These are phyloP conservation scores for Kentomonas sorsogonicus DNA, from an alignment of 208 protist species.

Conservation along the genomic window DNA sequence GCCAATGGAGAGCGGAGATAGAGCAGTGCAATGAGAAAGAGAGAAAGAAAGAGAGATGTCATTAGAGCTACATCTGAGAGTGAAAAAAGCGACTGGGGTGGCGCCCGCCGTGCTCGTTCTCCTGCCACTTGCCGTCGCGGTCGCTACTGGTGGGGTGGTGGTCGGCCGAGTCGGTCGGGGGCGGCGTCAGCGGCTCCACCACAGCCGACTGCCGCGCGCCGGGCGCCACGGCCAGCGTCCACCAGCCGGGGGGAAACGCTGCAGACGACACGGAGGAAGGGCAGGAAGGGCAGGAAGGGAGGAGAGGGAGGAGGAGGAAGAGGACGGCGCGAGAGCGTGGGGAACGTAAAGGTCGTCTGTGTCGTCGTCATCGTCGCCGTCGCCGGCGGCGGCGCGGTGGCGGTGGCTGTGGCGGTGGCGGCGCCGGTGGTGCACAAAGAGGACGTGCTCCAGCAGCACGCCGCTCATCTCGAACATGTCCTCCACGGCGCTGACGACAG, in stretches of 20 bases:
- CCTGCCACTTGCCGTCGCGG: no score
- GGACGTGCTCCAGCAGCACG: constrained; percentile 61
- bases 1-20: no score
- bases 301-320: neutral
- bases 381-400: neutral
- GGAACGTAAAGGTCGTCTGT: neutral
- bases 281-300: neutral
- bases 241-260: neutral
- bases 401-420: neutral
- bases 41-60: neutral
- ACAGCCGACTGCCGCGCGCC: no score
- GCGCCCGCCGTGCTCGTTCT: no score
- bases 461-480: constrained; percentile 67
- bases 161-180: no score
- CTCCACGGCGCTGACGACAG: constrained; percentile 69
- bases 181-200: neutral
- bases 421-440: constrained; percentile 47
- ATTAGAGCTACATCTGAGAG: no score
- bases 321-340: neutral
- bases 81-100: no score
- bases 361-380: neutral
- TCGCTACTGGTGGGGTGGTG: no score
- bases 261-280: neutral
- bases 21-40: no score
- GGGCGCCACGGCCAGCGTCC: no score